These are phyloP conservation scores for Ustilago tritici DNA, from an alignment of 1,284 basidiomycete genomes.

Conservation along the genomic window DNA sequence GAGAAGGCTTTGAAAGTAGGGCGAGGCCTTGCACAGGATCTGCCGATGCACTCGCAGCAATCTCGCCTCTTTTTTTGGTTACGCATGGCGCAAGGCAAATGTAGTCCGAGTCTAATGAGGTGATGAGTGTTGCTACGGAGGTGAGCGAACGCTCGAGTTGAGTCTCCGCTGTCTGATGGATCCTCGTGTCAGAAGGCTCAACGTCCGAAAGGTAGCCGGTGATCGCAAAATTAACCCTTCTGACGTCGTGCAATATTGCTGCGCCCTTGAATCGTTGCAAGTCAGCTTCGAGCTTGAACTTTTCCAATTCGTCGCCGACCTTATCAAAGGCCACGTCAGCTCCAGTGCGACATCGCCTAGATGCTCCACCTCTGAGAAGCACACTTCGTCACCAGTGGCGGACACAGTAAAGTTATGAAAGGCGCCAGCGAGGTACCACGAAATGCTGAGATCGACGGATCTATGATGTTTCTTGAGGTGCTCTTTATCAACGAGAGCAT, in stretches of 20 bases:
- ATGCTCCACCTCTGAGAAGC: neutral
- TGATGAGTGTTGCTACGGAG: neutral
- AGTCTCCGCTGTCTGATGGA: neutral
- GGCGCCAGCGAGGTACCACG: neutral
- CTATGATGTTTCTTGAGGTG: neutral
- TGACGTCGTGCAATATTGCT: neutral
- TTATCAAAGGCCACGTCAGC: neutral
- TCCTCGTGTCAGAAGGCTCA: neutral
- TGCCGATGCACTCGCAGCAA: neutral
- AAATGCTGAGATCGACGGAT: neutral
- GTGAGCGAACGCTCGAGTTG: neutral
- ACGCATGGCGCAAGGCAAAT: neutral
- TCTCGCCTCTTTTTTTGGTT: neutral
- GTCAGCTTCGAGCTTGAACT: neutral
- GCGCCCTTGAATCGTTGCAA: neutral
- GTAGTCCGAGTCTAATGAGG: neutral
- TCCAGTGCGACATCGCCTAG: neutral
- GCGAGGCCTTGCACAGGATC: neutral
- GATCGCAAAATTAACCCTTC: neutral
- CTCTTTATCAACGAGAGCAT: neutral
- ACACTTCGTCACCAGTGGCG: neutral
- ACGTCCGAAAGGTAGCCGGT: neutral
- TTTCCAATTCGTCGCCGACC: neutral
- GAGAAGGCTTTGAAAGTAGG: neutral
- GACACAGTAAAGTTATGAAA: neutral